Conservation (phyloP, 1,284 basidiomycete genomes). For the Cryptococcus hybrid region DNA sequence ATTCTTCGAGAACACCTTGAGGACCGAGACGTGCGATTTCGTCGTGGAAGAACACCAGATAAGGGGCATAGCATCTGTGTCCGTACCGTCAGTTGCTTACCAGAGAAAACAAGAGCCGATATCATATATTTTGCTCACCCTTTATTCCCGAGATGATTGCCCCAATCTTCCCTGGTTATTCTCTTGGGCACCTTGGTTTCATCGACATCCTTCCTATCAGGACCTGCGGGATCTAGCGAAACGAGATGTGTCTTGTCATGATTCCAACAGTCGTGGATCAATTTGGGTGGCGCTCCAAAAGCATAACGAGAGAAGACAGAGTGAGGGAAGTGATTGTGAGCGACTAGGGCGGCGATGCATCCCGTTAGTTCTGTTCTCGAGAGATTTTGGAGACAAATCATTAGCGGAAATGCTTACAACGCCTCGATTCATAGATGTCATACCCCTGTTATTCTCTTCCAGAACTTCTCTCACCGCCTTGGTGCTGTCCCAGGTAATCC, state of each 20-base stretch:
- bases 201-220: slow-evolving; percentile 26
- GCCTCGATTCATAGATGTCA: slow-evolving; percentile 56
- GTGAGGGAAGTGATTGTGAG: slow-evolving; percentile 61
- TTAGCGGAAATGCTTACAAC: slow-evolving; percentile 26
- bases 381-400: background rate
- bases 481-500: slow-evolving; percentile 56
- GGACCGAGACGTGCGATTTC: slow-evolving; percentile 55
- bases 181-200: slow-evolving; percentile 18
- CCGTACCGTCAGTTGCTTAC: background rate
- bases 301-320: slow-evolving; percentile 61
- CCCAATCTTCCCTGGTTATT: slow-evolving; percentile 56
- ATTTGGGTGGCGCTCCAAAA: slow-evolving; percentile 58
- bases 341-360: slow-evolving; percentile 14
- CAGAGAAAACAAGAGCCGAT: background rate
- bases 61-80: slow-evolving; percentile 57
- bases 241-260: slow-evolving; percentile 46
- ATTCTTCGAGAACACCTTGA: slow-evolving; percentile 55
- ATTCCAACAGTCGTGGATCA: slow-evolving; percentile 53
- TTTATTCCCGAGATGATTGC: slow-evolving; percentile 57
- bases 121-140: slow-evolving; percentile 48
- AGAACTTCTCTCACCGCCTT: slow-evolving; percentile 55
- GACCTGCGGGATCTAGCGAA: slow-evolving; percentile 53
- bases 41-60: slow-evolving; percentile 59
- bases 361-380: background rate
- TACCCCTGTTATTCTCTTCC: slow-evolving; percentile 59